phyloP scores from a whole-genome alignment of 257 asterid genomes.

The Solanum tarijense region DNA sequence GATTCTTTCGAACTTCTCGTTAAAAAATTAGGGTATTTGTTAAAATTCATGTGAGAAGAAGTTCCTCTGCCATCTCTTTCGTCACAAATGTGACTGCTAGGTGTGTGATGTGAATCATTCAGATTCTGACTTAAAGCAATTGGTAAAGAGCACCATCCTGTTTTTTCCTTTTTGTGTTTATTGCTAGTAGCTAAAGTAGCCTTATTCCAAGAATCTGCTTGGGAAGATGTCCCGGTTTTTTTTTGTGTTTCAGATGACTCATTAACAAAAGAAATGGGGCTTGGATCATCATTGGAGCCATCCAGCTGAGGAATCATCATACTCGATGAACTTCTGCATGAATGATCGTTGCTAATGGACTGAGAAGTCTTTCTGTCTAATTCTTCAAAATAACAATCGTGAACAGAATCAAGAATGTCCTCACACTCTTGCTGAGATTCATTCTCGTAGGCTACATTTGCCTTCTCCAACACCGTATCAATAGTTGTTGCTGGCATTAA shows the following conservation, averaged over 20 bases:
- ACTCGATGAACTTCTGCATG: slow-evolving; percentile 22
- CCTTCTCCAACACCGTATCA: slow-evolving; percentile 66
- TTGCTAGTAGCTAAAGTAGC: slow-evolving; percentile 18
- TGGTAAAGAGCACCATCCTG: slow-evolving; percentile 71
- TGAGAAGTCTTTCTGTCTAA: slow-evolving; percentile 17
- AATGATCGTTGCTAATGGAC: slow-evolving; percentile 14
- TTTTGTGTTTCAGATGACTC: slow-evolving; percentile 27
- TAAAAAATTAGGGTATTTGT: background rate
- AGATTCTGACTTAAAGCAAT: slow-evolving; percentile 32
- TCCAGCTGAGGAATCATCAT: slow-evolving; percentile 65
- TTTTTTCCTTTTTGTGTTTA: slow-evolving; percentile 39
- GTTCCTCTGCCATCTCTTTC: slow-evolving; percentile 17
- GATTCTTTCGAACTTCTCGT: background rate
- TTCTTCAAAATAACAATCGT: slow-evolving; percentile 37
- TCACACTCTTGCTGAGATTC: slow-evolving; percentile 95
- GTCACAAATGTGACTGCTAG: slow-evolving; percentile 12
- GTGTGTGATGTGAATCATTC: slow-evolving; percentile 19
- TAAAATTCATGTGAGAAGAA: background rate
- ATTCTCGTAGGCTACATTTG: slow-evolving; percentile 67
- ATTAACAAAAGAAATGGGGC: slow-evolving; percentile 21
- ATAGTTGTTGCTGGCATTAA: slow-evolving; percentile 58
- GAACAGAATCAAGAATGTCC: slow-evolving; percentile 92
- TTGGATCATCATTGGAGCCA: slow-evolving; percentile 59
- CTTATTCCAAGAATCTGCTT: slow-evolving; percentile 15
- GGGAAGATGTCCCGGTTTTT: slow-evolving; percentile 20